Evolutionary conservation across 2,329 filamentous ascomycete species (phyloP).

Genomic region (Phaeosphaeriaceae sp.): DNA sequence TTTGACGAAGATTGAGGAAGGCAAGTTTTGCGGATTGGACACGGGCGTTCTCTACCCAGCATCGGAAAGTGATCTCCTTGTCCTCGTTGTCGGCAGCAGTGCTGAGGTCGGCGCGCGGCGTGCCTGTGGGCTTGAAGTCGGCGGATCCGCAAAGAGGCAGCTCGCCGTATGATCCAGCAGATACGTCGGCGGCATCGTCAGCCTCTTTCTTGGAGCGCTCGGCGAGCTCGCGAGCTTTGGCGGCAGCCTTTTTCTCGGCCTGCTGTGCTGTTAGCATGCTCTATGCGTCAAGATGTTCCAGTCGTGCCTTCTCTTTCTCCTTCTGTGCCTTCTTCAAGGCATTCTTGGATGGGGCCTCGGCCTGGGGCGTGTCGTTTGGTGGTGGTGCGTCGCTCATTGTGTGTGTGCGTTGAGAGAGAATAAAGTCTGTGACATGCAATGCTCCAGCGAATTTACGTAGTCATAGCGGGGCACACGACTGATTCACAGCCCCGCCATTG

Average conservation of each 20-base stretch:
- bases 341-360: constrained; percentile 47
- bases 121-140: constrained; percentile 58
- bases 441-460: constrained; percentile 3
- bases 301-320: constrained; percentile 48
- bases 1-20: constrained; percentile 83
- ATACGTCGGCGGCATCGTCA: constrained; percentile 69
- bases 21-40: constrained; percentile 90
- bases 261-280: constrained; percentile 21
- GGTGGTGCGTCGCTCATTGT: constrained; percentile 44
- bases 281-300: not conserved
- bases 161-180: constrained; percentile 81
- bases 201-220: constrained; percentile 63
- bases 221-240: constrained; percentile 59
- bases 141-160: constrained; percentile 65
- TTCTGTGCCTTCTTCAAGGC: constrained; percentile 52
- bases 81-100: constrained; percentile 41
- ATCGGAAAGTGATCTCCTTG: constrained; percentile 72
- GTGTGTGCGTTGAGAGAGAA: constrained; percentile 5
- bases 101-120: constrained; percentile 66
- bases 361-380: constrained; percentile 25
- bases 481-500: constrained; percentile 2
- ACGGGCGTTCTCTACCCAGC: constrained; percentile 85
- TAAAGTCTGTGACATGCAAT: not conserved
- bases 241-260: constrained; percentile 51
- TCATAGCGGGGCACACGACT: not conserved